Base-by-base conservation (phyloP, 2,329 filamentous ascomycete species). In the Tolypocladium pustulatum region DNA sequence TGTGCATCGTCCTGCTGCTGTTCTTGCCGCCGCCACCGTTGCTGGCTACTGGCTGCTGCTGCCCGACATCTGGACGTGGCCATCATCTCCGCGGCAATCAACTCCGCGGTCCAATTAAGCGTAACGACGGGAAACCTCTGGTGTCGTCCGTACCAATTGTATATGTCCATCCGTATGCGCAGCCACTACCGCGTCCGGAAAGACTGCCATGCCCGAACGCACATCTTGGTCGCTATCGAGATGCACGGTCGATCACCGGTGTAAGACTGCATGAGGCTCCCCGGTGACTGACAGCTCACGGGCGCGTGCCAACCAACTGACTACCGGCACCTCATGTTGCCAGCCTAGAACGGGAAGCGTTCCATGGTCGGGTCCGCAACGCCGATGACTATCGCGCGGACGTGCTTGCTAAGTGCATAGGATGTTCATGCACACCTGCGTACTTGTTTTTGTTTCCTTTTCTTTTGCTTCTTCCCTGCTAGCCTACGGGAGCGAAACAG, bases 161-260 rank as follows among this genome's bases (percentile, higher is more conserved):
- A 25, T 7, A 17, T 20, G 40, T 34, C 37, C 38, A 58, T 34
- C 27, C 49, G 17, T 25, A 36, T n/a, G 17, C 32, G 27, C 54
- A 30, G 22, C 27, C 54, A 34, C 49, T 6, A 13, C 49, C 49
- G 30, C 49, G 49, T 10, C 9, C 27, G 49, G 49, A 5, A 30
- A 20, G 27, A 52, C 17, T 22, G 20, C 49, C 49, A 52, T 51
- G 25, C n/a, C 54, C 53, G 34, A 55, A 43, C 32, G 57, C 40
- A 34, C 56, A 49, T 56, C 52, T 57, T 40, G 60, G 54, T 56
- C 43, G 59, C 57, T 57, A 59, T 57, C 34, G 53, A 55, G n/a
- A 62, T 61, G 62, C 62, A 62, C 27, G 17, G 61, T 60, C 60
- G 65, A 65, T 67, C 64, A 66, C 61, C 64, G 63, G 65, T 65